Evolutionary conservation across 2,329 filamentous ascomycete genomes (phyloP), one percentile per base, ranked within the genome.

Genomic region (Herpotrichia juniperi): DNA sequence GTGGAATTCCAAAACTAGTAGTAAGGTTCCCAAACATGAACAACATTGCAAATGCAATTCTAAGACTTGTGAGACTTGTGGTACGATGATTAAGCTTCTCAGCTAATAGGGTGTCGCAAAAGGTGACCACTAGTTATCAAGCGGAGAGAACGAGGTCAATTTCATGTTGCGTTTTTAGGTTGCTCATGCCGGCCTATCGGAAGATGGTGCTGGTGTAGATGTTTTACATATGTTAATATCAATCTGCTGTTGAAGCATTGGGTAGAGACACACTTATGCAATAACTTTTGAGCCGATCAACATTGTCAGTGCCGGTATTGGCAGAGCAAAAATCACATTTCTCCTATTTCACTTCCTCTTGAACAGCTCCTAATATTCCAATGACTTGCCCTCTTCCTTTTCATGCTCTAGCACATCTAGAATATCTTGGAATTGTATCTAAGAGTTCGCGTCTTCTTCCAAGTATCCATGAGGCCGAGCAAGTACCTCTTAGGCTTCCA

Each of bases 361-460:
- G 16, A 37, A 19, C 3, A 37, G 16, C 14, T 37, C 34, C 14
- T 19, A 34, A n/a, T 10, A 16, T 5, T 10, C 5, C 9, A 34
- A 9, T 10, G 31, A 34, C 12, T 28, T 28, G 31, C 31, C 31
- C 5, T 34, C 24, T 21, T 34, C 16, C 26, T 34, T 34, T n/a
- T 34, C 31, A n/a, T 11, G 57, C 6, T 69, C 67, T 39, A 79
- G 71, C 35, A 79, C 75, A 53, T 83, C 79, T 26, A 79, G 63
- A 54, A 83, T 80, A 57, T 84, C 81, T 31, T 75, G 76, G 62
- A 81, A 81, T 63, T 85, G 79, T 2, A 83, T 71, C 57, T 79
- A 76, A n/a, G n/a, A n/a, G n/a, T n/a, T n/a, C n/a, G n/a, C n/a
- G n/a, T 28, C 26, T 7, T 28, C 26, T 28, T 28, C 26, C 7